Percentiles rank a stretch among this genome's conserved stretches.
Evolutionary conservation across 108 stramenopile genomes (phyloP).

Genomic region (Pseudonitzschia multistriata): DNA sequence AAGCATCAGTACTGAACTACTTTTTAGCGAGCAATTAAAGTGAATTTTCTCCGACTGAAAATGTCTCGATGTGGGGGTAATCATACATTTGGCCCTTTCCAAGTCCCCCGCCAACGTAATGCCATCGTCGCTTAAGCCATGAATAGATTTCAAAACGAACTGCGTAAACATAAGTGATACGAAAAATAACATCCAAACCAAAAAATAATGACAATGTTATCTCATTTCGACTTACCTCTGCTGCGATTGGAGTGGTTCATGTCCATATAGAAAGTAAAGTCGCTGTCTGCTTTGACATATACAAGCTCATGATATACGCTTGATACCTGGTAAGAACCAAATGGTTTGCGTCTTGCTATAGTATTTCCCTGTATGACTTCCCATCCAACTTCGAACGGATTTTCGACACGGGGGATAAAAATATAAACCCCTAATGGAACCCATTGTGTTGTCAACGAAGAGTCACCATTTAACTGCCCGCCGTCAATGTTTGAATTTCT

Average conservation of each 20-base stretch:
- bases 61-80: neutral
- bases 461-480: no score
- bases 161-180: neutral
- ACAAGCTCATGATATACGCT: neutral
- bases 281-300: neutral
- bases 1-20: no score
- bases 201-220: no score
- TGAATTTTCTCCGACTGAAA: neutral
- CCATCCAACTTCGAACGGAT: constrained; percentile 7
- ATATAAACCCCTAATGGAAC: constrained; percentile 5
- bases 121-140: neutral
- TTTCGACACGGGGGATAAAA: neutral
- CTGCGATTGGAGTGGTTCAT: neutral
- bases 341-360: neutral
- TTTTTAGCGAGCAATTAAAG: no score
- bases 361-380: neutral
- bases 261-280: neutral
- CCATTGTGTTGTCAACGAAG: constrained; percentile 7
- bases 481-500: no score
- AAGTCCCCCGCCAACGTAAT: neutral
- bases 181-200: no score
- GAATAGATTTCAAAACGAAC: constrained; percentile 3
- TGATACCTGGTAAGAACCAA: neutral
- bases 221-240: no score
- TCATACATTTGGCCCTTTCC: neutral